Conservation (phyloP, 1,139 yeast genomes). For the Saccharomycopsis hybrid region DNA sequence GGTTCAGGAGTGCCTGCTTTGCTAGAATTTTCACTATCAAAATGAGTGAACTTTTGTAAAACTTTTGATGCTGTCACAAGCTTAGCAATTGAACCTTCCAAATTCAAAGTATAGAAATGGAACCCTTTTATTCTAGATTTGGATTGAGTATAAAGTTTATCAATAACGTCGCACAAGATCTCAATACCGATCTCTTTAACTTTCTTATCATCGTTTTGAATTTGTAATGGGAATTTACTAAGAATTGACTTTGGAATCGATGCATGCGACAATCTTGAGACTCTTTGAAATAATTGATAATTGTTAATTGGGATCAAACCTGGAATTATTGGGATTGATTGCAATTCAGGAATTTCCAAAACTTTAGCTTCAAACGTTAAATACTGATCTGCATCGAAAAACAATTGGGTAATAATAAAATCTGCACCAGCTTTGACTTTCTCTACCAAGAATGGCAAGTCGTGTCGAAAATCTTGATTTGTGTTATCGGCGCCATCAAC, state of each 20-base stretch:
- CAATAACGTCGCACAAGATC: slow-evolving; percentile 57
- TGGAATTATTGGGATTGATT: slow-evolving; percentile 63
- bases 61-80: slow-evolving; percentile 55
- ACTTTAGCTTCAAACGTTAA: slow-evolving; percentile 41
- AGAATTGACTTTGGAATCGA: slow-evolving; percentile 60
- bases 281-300: slow-evolving; percentile 76
- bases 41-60: slow-evolving; percentile 9
- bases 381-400: slow-evolving; percentile 59
- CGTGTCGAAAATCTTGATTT: slow-evolving; percentile 55
- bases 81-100: slow-evolving; percentile 87
- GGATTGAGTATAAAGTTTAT: slow-evolving; percentile 46
- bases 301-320: slow-evolving; percentile 98
- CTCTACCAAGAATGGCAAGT: slow-evolving; percentile 69
- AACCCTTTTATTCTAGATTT: slow-evolving; percentile 62
- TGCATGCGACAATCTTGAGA: slow-evolving; percentile 87
- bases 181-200: slow-evolving; percentile 83
- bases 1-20: neutral
- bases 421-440: slow-evolving; percentile 94
- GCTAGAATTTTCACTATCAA: slow-evolving; percentile 6
- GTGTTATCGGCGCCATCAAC: slow-evolving; percentile 61
- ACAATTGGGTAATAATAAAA: slow-evolving; percentile 83
- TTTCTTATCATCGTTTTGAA: slow-evolving; percentile 71
- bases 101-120: slow-evolving; percentile 84
- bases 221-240: slow-evolving; percentile 46
- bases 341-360: slow-evolving; percentile 32